Conservation (phyloP, 345 rosid genomes). For the Sonneratia caseolaris region DNA sequence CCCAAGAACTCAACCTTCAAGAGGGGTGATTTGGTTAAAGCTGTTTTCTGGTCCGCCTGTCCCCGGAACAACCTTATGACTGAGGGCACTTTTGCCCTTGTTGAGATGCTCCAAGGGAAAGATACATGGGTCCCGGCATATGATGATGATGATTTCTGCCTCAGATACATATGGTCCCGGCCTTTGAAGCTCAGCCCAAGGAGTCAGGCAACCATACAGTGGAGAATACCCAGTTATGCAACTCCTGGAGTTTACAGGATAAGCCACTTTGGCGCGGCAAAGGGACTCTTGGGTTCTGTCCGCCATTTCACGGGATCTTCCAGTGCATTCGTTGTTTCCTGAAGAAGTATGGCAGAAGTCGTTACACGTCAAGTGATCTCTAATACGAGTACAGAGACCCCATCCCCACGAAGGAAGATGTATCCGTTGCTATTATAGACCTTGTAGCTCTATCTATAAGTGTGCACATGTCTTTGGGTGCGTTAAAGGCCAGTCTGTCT, state of each 20-base stretch:
- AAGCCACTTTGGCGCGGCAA: conserved; percentile 64
- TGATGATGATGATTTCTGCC: conserved; percentile 91
- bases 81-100: conserved; percentile 85
- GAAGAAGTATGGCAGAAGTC: not conserved
- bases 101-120: conserved; percentile 58
- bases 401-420: not conserved
- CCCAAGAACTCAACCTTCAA: conserved; percentile 63
- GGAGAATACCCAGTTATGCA: conserved; percentile 71
- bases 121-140: conserved; percentile 76
- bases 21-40: conserved; percentile 58
- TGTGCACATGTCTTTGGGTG: not conserved
- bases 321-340: conserved; percentile 50
- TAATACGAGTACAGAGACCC: not conserved
- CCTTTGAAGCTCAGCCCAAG: conserved; percentile 44
- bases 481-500: not conserved
- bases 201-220: conserved; percentile 71
- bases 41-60: conserved; percentile 88
- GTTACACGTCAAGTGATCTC: not conserved
- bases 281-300: conserved; percentile 38
- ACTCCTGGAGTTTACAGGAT: conserved; percentile 72
- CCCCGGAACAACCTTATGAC: conserved; percentile 91
- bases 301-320: conserved; percentile 67
- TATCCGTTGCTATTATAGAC: not conserved
- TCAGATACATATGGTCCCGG: conserved; percentile 78
- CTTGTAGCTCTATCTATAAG: not conserved